phyloP scores from a whole-genome alignment of 129 eudicot species.

The Arctium lappa region DNA sequence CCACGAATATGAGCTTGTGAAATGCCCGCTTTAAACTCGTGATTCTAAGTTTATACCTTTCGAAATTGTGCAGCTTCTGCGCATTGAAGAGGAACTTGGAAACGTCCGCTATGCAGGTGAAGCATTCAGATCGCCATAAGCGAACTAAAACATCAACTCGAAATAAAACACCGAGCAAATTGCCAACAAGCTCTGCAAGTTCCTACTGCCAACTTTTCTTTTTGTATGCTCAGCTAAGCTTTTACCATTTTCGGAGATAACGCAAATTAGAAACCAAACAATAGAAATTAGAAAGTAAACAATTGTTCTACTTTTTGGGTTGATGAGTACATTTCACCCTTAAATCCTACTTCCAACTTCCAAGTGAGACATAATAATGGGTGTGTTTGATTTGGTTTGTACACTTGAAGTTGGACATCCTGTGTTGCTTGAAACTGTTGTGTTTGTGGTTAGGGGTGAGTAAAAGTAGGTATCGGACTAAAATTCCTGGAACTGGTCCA shows the following conservation, averaged over 20 bases:
- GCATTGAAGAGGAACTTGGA: conserved; percentile 98
- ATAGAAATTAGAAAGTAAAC: neutral
- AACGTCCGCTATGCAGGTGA: conserved; percentile 95
- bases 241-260: conserved; percentile 11
- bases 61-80: conserved; percentile 63
- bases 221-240: conserved; percentile 18
- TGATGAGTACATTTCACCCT: no score
- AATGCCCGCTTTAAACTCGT: neutral
- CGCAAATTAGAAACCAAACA: conserved; percentile 7
- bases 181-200: conserved; percentile 8
- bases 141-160: neutral
- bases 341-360: no score
- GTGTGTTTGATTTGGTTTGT: no score
- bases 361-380: no score
- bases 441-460: no score
- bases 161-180: conserved; percentile 21
- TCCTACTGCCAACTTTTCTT: neutral
- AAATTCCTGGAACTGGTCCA: no score
- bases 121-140: conserved; percentile 77
- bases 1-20: neutral
- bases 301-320: no score
- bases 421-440: neutral
- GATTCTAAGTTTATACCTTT: neutral
- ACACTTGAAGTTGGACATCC: no score
- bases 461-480: no score